A percentile compares a stretch with the other conserved stretches of the same genome.
phyloP scores from a whole-genome alignment of 768 basidiomycete species.

The Tricholoma hemisulphureum region DNA sequence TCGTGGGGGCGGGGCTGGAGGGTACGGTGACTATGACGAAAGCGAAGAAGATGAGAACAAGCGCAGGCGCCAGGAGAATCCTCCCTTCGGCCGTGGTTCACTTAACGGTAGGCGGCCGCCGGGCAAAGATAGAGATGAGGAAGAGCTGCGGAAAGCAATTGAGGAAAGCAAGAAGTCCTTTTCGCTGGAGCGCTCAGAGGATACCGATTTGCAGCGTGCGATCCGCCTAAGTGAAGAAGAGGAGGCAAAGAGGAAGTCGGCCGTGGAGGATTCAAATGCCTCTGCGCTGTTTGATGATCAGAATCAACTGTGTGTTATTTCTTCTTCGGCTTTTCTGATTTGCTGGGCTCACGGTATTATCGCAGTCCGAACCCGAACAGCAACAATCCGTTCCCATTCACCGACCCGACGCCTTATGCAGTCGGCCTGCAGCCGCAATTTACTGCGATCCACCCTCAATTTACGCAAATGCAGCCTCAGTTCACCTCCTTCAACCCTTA shows the following conservation, averaged over 20 bases:
- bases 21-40: slow-evolving; percentile 35
- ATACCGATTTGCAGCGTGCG: slow-evolving; percentile 81
- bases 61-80: slow-evolving; percentile 26
- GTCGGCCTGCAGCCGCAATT: slow-evolving; percentile 55
- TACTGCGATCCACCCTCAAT: slow-evolving; percentile 69
- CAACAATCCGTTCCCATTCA: slow-evolving; percentile 62
- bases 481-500: slow-evolving; percentile 94
- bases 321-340: slow-evolving; percentile 3
- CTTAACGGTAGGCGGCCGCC: slow-evolving; percentile 27
- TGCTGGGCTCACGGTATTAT: slow-evolving; percentile 23
- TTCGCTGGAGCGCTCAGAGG: slow-evolving; percentile 76
- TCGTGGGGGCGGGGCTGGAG: slow-evolving; percentile 49
- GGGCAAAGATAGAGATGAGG: slow-evolving; percentile 60
- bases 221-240: slow-evolving; percentile 88
- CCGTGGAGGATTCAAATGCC: slow-evolving; percentile 72
- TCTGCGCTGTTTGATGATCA: slow-evolving; percentile 83
- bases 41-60: slow-evolving; percentile 47
- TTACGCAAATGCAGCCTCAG: slow-evolving; percentile 74
- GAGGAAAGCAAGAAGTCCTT: slow-evolving; percentile 81
- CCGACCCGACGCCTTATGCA: slow-evolving; percentile 59
- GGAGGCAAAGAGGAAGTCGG: slow-evolving; percentile 70
- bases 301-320: slow-evolving; percentile 63
- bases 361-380: slow-evolving; percentile 27
- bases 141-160: slow-evolving; percentile 82
- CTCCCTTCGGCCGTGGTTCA: slow-evolving; percentile 9